Evolutionary conservation across 192 early-diverging fungal genomes (phyloP), one percentile per base, ranked within the genome.

Genomic region (Coemansia sp.): DNA sequence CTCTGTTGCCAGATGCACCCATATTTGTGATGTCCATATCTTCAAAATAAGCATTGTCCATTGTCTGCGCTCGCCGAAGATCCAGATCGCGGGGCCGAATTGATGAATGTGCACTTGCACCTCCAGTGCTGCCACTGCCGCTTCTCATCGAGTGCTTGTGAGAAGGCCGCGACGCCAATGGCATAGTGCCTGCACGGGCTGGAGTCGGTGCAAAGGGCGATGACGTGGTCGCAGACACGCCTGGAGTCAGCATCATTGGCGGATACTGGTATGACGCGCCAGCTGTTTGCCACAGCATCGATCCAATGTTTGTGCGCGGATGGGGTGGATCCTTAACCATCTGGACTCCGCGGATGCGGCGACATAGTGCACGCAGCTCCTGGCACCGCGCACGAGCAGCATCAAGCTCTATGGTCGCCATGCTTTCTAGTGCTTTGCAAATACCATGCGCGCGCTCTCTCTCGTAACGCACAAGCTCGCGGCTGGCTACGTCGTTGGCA

Each of bases 301-400:
- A 71, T 0, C 77, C 77, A 36, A 80, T 80, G n/a, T 67, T 74
- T 5, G 77, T 80, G 8, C 77, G 57, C 20, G 77, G 40, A 34
- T 71, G 77, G 0, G 77, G 77, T 19, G 77, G 77, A 12, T 80
- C 77, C 22, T 64, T 70, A 23, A 74, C 53, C 65, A 80, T 56
- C 71, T 80, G 77, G 25, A 59, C 56, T 31, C 60, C 66, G 19
- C 68, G 68, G 26, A 80, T 74, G 23, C 77, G 68, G 5, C 72
- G 63, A 14, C 72, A 61, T 4, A 72, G 23, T 17, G 68, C 60
- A 42, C 48, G 68, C 14, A 80, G 50, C 59, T 80, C 77, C 31
- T 74, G 57, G 37, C 68, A 52, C 22, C 77, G 60, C 4, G 72
- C 65, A 5, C 68, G 64, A 12, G 77, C 77, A 9, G 77, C 66